phyloP scores from a whole-genome alignment of 306 rosid species.

The Casuarina equisetifolia region DNA sequence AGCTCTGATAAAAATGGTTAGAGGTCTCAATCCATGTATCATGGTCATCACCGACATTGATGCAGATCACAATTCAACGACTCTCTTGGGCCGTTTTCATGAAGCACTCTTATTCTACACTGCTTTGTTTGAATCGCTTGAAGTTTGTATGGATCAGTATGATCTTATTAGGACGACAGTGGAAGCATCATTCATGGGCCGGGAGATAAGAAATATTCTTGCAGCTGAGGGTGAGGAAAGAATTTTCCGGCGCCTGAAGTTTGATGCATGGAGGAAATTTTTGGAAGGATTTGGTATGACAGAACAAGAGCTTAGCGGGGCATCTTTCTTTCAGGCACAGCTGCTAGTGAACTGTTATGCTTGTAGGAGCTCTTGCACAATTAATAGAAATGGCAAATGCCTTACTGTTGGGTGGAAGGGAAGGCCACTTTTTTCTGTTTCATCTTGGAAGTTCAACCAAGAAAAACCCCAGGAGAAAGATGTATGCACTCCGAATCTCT shows the following conservation, averaged over 20 bases:
- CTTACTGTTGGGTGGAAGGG: constrained; percentile 66
- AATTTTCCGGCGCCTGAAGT: constrained; percentile 42
- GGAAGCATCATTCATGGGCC: constrained; percentile 45
- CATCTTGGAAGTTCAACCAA: constrained; percentile 56
- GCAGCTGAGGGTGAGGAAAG: constrained; percentile 61
- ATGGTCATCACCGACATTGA: constrained; percentile 58
- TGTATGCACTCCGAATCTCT: not conserved
- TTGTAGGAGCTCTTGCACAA: constrained; percentile 44
- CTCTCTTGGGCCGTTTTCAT: constrained; percentile 55
- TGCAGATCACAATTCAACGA: constrained; percentile 54
- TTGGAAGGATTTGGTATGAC: constrained; percentile 54
- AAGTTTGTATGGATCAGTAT: constrained; percentile 42
- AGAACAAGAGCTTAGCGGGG: constrained; percentile 49
- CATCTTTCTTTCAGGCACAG: constrained; percentile 49
- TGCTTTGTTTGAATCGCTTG: constrained; percentile 54
- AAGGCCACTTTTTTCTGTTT: constrained; percentile 56
- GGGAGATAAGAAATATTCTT: constrained; percentile 48
- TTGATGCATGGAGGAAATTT: constrained; percentile 67
- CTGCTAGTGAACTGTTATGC: constrained; percentile 43
- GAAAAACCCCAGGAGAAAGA: not conserved
- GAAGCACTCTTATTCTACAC: constrained; percentile 60
- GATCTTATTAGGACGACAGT: constrained; percentile 32
- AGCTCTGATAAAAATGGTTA: constrained; percentile 41
- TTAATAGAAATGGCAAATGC: constrained; percentile 44
- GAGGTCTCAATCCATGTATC: constrained; percentile 38